Evolutionary conservation across 192 early-diverging fungal species (phyloP), one percentile per base, ranked within the genome.

Genomic region (Phycomyces nitens): DNA sequence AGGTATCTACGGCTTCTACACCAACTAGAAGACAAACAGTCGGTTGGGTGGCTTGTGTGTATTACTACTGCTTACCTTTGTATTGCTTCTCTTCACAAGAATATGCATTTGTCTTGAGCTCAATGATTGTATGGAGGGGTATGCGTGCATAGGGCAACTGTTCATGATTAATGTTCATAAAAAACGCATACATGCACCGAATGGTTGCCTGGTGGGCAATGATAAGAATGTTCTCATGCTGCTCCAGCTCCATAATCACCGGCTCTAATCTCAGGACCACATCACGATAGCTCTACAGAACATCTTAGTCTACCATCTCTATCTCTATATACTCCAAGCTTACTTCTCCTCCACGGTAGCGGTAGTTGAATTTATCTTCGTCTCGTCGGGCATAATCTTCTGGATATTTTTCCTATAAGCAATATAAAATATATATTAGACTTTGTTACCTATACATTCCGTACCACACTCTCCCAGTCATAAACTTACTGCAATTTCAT

Each of bases 81-180:
- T 90, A 96, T 77, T 84, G 80, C 70, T 97, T 92, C 63, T 96
- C 92, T 57, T 92, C 80, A 72, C 96, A 99, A 34, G 85, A 84
- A 74, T 97, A 98, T 8, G 97, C 97, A 26, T 91, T 92, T 59
- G 94, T 94, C 16, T 94, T 98, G 38, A 99, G 76, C 71, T 96
- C 93, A 67, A 99, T 92, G 42, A 99, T 88, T 0, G 94, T 93
- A 69, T 99, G 97, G 38, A 99, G 81, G 5, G 97, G 97, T 53
- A 99, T 95, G 71, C 97, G 97, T 68, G 96, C 84, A 66, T 99
- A 99, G 1, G 97, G 97, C 34, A 99, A 74, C 66, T 99, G 89
- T 21, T 96, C 92, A 61, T 93, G 95, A 27, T 85, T 83, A 65
- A 90, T 86, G 59, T 93, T 92, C 80, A 95, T 82, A 77, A 96